Conservation (phyloP, 257 asterid genomes). For the Capsicum pubescens region DNA sequence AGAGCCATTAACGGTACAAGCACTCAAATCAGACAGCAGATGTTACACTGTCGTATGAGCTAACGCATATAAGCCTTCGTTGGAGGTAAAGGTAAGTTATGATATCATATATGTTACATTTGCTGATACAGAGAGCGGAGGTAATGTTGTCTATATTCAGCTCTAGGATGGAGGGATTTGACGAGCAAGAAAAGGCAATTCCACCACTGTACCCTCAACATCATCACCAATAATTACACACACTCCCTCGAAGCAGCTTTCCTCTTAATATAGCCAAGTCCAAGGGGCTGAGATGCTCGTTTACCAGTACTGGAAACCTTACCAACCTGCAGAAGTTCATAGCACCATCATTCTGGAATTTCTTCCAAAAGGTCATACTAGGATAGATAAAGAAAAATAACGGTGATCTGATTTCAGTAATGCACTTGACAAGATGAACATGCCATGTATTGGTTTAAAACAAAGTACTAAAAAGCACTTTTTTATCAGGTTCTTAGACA, state of each 20-base stretch:
- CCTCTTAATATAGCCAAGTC: constrained; percentile 88
- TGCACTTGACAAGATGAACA: neutral
- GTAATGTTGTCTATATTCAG: neutral
- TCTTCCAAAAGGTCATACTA: constrained; percentile 8
- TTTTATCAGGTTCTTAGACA: no score
- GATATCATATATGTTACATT: neutral
- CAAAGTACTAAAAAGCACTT: no score
- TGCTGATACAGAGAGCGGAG: constrained; percentile 7
- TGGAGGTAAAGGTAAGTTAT: no score
- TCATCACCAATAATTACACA: constrained; percentile 65
- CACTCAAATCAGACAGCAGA: neutral
- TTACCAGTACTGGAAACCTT: constrained; percentile 69
- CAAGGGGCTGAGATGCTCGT: constrained; percentile 63
- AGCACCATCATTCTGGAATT: constrained; percentile 28
- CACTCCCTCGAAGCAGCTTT: constrained; percentile 76
- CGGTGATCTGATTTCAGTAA: neutral
- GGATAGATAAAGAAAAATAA: neutral
- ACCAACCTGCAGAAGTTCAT: constrained; percentile 67
- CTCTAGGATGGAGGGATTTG: constrained; percentile 51
- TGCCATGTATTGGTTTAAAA: neutral
- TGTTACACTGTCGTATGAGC: neutral
- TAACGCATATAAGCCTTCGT: neutral
- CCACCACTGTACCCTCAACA: constrained; percentile 72
- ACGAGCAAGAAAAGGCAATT: constrained; percentile 78
- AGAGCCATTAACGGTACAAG: neutral